Conservation (phyloP, 2,329 filamentous ascomycete species). For the Chrysosporium queenslandicum region DNA sequence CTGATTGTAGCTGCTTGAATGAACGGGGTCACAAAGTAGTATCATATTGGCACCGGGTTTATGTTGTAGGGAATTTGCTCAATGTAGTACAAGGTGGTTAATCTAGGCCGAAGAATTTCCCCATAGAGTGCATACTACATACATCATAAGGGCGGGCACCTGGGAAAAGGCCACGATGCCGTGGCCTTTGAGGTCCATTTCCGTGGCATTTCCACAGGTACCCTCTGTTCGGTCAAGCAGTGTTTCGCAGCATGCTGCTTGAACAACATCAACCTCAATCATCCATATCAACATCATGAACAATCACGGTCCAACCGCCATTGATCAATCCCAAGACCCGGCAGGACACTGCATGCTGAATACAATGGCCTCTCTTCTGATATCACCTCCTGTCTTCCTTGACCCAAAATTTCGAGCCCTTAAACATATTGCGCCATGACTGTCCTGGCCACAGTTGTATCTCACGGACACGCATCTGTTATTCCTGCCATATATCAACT, state of each 20-base stretch:
- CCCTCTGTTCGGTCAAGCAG: not conserved
- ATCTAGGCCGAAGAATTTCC: too few species aligned
- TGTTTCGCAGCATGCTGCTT: not conserved
- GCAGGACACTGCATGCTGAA: not conserved
- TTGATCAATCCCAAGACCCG: not conserved
- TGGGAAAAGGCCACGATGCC: too few species aligned
- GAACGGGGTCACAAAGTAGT: too few species aligned
- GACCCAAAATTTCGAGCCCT: not conserved
- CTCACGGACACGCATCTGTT: not conserved
- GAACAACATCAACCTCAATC: not conserved
- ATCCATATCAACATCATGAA: not conserved
- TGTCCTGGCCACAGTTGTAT: not conserved
- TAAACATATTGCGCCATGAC: not conserved
- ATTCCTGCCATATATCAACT: not conserved
- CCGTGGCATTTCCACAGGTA: too few species aligned
- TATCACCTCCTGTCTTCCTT: not conserved
- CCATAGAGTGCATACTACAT: too few species aligned
- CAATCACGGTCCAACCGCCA: not conserved
- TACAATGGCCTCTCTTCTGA: not conserved
- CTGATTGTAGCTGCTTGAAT: too few species aligned
- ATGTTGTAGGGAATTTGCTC: too few species aligned
- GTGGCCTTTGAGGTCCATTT: too few species aligned
- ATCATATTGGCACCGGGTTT: too few species aligned
- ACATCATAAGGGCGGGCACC: not conserved
- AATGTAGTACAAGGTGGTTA: too few species aligned